These are phyloP conservation scores for Pyrus communis DNA, from an alignment of 306 rosid species.

Conservation along the genomic window DNA sequence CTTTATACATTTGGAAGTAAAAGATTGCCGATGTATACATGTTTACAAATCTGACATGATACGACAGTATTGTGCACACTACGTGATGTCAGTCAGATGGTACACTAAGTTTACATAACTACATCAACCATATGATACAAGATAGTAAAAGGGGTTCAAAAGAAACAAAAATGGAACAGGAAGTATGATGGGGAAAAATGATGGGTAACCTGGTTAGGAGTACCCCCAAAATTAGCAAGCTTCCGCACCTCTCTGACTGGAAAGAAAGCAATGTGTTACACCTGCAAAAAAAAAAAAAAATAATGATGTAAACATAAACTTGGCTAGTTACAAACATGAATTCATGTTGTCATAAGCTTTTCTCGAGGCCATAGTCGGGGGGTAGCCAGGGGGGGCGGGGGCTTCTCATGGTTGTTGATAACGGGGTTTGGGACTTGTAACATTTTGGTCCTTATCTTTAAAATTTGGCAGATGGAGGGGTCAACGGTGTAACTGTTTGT, in stretches of 20 bases:
- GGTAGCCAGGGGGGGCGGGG: no score
- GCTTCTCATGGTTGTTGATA: neutral
- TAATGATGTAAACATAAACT: slow-evolving; percentile 1
- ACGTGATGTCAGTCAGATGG: slow-evolving; percentile 13
- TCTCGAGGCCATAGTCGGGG: neutral
- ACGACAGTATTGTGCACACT: slow-evolving; percentile 1
- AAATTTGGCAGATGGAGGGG: neutral
- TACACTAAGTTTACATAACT: slow-evolving; percentile 23
- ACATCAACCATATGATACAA: slow-evolving; percentile 18
- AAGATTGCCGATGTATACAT: slow-evolving; percentile 2
- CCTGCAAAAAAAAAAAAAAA: slow-evolving; percentile 30
- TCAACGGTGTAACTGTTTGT: neutral
- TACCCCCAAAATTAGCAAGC: slow-evolving; percentile 28
- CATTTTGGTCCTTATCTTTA: no score
- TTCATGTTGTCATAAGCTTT: neutral
- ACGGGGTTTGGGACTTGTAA: no score
- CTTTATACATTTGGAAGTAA: neutral
- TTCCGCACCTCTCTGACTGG: slow-evolving; percentile 36
- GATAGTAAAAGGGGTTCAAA: neutral
- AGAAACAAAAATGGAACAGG: slow-evolving; percentile 2
- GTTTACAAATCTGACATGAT: slow-evolving; percentile 18
- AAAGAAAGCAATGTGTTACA: slow-evolving; percentile 25
- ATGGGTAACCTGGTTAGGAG: slow-evolving; percentile 37
- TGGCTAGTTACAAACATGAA: slow-evolving; percentile 4
- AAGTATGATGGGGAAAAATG: neutral